phyloP scores from a whole-genome alignment of 805 yeast species.

The Phaffomyces thermotolerans region DNA sequence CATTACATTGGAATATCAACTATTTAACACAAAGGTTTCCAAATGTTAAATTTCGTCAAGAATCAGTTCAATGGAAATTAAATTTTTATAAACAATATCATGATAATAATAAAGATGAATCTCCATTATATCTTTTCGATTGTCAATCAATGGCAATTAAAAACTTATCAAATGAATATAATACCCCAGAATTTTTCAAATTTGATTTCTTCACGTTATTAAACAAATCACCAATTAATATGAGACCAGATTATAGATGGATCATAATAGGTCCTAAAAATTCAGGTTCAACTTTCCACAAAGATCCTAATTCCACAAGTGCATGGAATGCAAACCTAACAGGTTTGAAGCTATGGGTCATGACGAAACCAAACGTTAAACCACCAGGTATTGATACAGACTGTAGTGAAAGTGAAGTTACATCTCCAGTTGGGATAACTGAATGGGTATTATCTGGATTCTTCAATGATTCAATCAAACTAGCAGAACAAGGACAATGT shows the following conservation, averaged over 20 bases:
- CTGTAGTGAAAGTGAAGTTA: conserved; percentile 76
- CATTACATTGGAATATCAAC: conserved; percentile 62
- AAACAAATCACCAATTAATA: conserved; percentile 20
- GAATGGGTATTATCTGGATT: conserved; percentile 87
- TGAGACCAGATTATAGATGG: conserved; percentile 93
- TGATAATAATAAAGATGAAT: conserved; percentile 60
- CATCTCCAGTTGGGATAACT: conserved; percentile 86
- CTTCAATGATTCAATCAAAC: conserved; percentile 56
- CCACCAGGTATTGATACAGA: conserved; percentile 87
- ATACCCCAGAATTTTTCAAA: conserved; percentile 46
- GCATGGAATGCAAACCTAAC: conserved; percentile 83
- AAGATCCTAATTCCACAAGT: conserved; percentile 84
- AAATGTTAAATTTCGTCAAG: conserved; percentile 66
- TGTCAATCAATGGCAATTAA: conserved; percentile 66
- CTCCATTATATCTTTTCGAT: conserved; percentile 81
- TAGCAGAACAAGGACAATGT: conserved; percentile 44
- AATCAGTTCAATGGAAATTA: conserved; percentile 76
- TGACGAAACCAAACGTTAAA: conserved; percentile 68
- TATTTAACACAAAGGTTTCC: conserved; percentile 48
- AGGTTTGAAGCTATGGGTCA: conserved; percentile 80
- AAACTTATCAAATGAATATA: conserved; percentile 45
- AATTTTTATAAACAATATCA: conserved; percentile 55
- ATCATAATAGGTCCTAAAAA: conserved; percentile 75
- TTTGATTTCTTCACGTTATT: conserved; percentile 58
- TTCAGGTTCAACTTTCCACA: conserved; percentile 86